Base-by-base conservation (phyloP, 177 flowering plant species). In the Vitis hybrid region DNA sequence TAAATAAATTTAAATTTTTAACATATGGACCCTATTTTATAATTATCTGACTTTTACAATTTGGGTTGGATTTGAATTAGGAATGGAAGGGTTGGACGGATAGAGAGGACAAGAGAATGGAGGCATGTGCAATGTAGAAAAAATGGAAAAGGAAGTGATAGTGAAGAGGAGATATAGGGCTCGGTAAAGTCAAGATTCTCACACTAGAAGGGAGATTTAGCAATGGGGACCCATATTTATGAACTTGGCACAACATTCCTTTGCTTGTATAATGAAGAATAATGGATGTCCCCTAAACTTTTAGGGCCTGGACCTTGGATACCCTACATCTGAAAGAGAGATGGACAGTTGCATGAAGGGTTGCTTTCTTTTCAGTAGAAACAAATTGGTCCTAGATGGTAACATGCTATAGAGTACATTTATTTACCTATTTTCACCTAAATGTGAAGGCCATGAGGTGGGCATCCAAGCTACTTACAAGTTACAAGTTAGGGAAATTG, bases 141-240 rank as follows among this genome's bases (percentile, higher is more conserved):
- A 18, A 48, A 63, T 60, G 62, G 62, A 71, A 64, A 63, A 56
- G 52, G 13, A 73, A 70, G 61, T 24, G 55, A 56, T 21, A 55
- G 62, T 64, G 57, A 57, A 56, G 69, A 75, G 10, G 76, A 70
- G 72, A 56, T 61, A 73, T 71, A 60, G 72, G 75, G 52, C 68
- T 75, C 72, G 54, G 70, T 3, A 60, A 83, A 76, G 90, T 83
- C 91, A 85, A 83, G 81, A 85, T 87, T 81, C 79, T 83, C 88
- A 83, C 1, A 70, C 85, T 72, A 68, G 48, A 76, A 60, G 69
- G 46, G 19, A 62, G 73, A 68, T 76, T 75, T 68, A 61, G 48
- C 7, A 11, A 51, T 57, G 76, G 72, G 78, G 79, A 71, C 78
- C 81, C 75, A 56, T 64, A 57, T 54, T 67, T 48, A 56, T 56